Base-by-base conservation (phyloP, 2,329 filamentous ascomycete species). In the Penicillium olsonii region DNA sequence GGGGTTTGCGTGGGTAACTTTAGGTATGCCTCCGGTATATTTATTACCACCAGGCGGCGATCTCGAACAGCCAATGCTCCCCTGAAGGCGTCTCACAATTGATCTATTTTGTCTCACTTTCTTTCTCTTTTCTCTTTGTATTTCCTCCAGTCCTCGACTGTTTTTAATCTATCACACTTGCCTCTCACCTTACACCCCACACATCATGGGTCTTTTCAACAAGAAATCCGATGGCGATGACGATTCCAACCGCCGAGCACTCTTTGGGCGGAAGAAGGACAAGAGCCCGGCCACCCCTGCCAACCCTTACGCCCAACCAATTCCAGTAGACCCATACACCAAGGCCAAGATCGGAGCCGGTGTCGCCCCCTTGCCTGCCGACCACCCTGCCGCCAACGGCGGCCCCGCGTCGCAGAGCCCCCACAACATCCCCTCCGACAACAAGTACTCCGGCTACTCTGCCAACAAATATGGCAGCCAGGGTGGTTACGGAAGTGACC, bases 221-320 rank as follows among this genome's bases (percentile, higher is more conserved):
- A 82, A 80, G 65, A 84, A 84, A 65, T 77, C 74, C 54, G 75
- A 75, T 53, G 77, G 72, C 61, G 80, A 80, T 55, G 77, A 80
- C 50, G 71, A 72, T 43, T 69, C 70, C 33, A 77, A 74, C 66
- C 79, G 81, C 66, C 73, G 72, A 48, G 79, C 81, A n/a, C 78
- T 85, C 26, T 85, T 85, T 60, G 80, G 81, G 56, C 73, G 78
- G 55, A 77, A 75, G 42, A 83, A 81, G 66, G 75, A 73, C 57
- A 82, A 82, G 66, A 76, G 74, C 46, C 72, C 79, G 22, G 73
- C 76, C 22, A 72, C 78, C 26, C 66, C 74, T 29, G 71, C 72
- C 22, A 82, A 85, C 62, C 82, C 82, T 19, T 84, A 84, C 58
- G 80, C 81, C 37, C 76, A 79, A 41, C 72, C 79, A 5, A 74